Base-by-base conservation (phyloP, 2,329 filamentous ascomycete genomes). In the Fusarium gaditjirri region DNA sequence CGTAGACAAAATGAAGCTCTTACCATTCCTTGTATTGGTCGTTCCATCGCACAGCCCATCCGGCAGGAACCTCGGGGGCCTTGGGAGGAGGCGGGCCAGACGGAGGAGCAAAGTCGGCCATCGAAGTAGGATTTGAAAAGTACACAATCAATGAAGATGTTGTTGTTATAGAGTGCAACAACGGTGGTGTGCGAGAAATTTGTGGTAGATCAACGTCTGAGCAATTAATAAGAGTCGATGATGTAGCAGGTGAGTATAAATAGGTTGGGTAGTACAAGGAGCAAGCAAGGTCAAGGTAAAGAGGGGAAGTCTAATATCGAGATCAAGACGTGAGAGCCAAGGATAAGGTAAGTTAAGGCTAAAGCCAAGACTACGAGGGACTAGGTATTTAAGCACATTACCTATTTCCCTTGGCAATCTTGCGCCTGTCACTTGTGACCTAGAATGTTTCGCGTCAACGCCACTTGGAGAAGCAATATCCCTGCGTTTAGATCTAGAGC, bases 1-100 rank as follows among this genome's bases (percentile, higher is more conserved):
- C 27, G 36, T 25, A 23, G 31, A 41, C 21, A 7, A 27, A 47
- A 19, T 23, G 6, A 31, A 33, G 19, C 73, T 83, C 84, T 74
- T 79, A 91, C 91, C 93, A 97, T 87, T 96, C 92, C 78, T 92
- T 92, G 85, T 97, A 97, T 78, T 96, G 91, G 0, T 92, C 90
- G 81, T 97, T 96, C 89, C 91, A 97, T 72, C 94, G 89, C 16
- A 92, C 92, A 78, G 93, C 91, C 93, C 94, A 98, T 76, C 94
- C 94, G 35, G 81, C 77, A 60, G 83, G 83, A 12, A 85, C 83
- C 77, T 93, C 92, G 5, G 93, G 94, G 3, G 88, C 87, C 78
- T 83, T 86, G 70, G 87, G 88, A 54, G 88, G 88, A 73, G 88
- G 87, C 50, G 88, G 88, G 29, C 87, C 88, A 29, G 82, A 55